Evolutionary conservation across 768 basidiomycete genomes (phyloP), one percentile per base, ranked within the genome.

Genomic region (Leccinum rimulosum): DNA sequence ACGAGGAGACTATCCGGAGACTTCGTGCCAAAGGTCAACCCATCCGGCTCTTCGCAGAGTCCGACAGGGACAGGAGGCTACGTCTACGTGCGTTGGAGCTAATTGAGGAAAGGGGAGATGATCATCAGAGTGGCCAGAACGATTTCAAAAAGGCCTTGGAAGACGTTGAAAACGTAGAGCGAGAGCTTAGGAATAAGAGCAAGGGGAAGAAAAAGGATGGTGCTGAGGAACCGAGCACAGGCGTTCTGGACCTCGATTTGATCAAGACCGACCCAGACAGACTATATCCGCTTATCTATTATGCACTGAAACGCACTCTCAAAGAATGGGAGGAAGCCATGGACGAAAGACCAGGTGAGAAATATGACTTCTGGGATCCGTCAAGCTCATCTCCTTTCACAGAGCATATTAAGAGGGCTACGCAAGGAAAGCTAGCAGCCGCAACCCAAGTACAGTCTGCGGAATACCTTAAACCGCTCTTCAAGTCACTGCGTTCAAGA

Each of bases 281-380:
- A 74, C 77, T 98, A 30, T 98, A 99, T 70, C 97, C 97, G 0
- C 79, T 98, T 66, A 98, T 99, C 52, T 99, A 99, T 70, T 94
- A 95, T 70, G 93, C 95, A 2, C 77, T 98, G 58, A 98, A 98
- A 79, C 82, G 89, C 61, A 89, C 87, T 6, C 79, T 98, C 54
- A 94, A 94, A 67, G 97, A 99, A 69, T 99, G 97, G 97, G 95
- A 87, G 64, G 89, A 94, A 66, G 90, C 91, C 50, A 89, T 99
- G 89, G 93, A 91, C 56, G 91, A 93, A 61, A 82, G 97, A 68
- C 94, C 94, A 66, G 94, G 94, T 93, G 83, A 27, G 50, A 7
- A 28, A 31, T 9, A 35, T 10, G 3, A 12, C 3, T 10, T 28
- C 19, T 22, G 38, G 5, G n/a, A 28, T 51, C 28, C 30, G 17